Evolutionary conservation across 192 early-diverging fungal genomes (phyloP).

Genomic region (Diversispora epigaea): DNA sequence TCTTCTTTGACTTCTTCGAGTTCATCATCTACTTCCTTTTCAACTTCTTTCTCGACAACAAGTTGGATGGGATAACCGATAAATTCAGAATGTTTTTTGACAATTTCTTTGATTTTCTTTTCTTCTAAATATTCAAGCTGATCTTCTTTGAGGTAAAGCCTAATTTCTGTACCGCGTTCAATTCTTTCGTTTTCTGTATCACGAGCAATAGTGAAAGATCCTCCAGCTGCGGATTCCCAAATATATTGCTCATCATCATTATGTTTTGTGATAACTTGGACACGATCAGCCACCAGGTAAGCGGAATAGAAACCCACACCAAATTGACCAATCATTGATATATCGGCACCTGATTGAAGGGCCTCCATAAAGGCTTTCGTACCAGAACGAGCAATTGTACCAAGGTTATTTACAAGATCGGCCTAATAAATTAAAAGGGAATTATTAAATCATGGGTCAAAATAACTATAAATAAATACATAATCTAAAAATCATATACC

Average conservation of each 20-base stretch:
- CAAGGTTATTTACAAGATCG: conserved; percentile 95
- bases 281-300: conserved; percentile 98
- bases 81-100: conserved; percentile 99
- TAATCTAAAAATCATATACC: conserved; percentile 6
- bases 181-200: conserved; percentile 87
- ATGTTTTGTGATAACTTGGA: conserved; percentile 94
- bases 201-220: conserved; percentile 91
- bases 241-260: conserved; percentile 97
- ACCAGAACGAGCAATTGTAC: conserved; percentile 99
- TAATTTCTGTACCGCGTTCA: conserved; percentile 95
- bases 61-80: conserved; percentile 99
- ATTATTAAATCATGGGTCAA: background rate
- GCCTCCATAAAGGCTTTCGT: conserved; percentile 99
- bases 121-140: conserved; percentile 97
- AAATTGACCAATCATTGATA: conserved; percentile 99
- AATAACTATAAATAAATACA: background rate
- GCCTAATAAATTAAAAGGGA: conserved; percentile 43
- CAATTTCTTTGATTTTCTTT: conserved; percentile 97
- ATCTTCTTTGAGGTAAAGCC: conserved; percentile 98
- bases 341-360: conserved; percentile 91
- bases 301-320: conserved; percentile 99
- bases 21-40: conserved; percentile 94
- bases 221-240: conserved; percentile 90
- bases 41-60: conserved; percentile 92
- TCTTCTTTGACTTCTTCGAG: conserved; percentile 72